phyloP scores from a whole-genome alignment of 2,329 filamentous ascomycete genomes.

The Triangularia verruculosa region DNA sequence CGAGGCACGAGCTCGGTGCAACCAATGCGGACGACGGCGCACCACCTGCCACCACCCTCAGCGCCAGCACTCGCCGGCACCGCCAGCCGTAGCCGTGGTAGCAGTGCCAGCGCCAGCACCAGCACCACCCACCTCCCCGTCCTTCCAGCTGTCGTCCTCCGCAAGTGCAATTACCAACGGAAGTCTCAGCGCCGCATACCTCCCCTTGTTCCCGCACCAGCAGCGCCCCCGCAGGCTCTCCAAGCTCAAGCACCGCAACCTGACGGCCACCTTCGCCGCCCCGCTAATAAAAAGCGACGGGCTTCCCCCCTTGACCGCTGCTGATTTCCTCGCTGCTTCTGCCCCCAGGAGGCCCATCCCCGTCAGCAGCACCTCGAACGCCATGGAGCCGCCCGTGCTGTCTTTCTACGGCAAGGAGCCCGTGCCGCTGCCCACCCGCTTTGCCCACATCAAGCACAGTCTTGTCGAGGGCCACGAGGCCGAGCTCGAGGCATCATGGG shows the following conservation, averaged over 20 bases:
- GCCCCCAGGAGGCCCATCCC: constrained; percentile 2
- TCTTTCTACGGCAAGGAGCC: constrained; percentile 57
- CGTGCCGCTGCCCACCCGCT: constrained; percentile 57
- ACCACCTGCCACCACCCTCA: constrained; percentile 21
- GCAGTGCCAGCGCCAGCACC: too few relatives aligned
- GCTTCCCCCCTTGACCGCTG: constrained; percentile 3
- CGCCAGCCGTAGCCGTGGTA: too few relatives aligned
- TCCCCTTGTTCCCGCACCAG: constrained; percentile 17
- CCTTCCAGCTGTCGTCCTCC: constrained; percentile 11
- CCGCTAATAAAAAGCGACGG: constrained; percentile 16
- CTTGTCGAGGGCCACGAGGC: constrained; percentile 55
- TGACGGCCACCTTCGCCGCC: constrained; percentile 22
- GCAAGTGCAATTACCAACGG: constrained; percentile 23
- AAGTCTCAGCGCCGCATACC: constrained; percentile 26
- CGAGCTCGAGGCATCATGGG: constrained; percentile 54
- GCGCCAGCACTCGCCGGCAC: neutral
- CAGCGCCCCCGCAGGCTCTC: constrained; percentile 31
- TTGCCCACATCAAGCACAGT: constrained; percentile 53
- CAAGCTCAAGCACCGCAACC: constrained; percentile 30
- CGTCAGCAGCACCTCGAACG: constrained; percentile 9
- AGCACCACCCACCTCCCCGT: constrained; percentile 13
- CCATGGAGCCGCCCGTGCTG: constrained; percentile 50
- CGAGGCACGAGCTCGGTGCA: constrained; percentile 25
- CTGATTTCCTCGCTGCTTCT: neutral
- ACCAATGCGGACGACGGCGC: constrained; percentile 29